Conservation (phyloP, 1,139 yeast genomes). For the Nadsonia commutata region DNA sequence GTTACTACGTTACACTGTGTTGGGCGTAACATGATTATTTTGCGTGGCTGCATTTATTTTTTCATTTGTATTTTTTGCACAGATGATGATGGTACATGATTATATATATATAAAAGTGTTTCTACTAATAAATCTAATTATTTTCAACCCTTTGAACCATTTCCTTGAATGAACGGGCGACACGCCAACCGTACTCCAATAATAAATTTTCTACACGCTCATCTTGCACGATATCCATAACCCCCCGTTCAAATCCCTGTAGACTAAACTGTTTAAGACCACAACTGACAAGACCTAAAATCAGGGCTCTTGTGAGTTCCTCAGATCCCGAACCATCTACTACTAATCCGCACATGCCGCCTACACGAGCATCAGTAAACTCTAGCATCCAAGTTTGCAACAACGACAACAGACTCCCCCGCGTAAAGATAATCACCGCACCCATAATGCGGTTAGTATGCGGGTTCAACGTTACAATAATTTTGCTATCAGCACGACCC, state of each 20-base stretch:
- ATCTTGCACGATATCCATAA: conserved; percentile 15
- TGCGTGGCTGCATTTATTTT: too few relatives aligned
- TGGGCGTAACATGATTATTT: too few relatives aligned
- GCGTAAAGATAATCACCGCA: conserved; percentile 38
- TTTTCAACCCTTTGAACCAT: not conserved
- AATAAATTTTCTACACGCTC: not conserved
- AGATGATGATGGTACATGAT: too few relatives aligned
- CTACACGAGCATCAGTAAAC: conserved; percentile 26
- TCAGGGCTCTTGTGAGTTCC: conserved; percentile 40
- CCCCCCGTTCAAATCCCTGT: conserved; percentile 20
- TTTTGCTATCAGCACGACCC: conserved; percentile 20
- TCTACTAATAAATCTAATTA: not conserved
- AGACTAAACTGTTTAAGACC: conserved; percentile 39
- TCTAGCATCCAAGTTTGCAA: conserved; percentile 37
- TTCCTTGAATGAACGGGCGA: not conserved
- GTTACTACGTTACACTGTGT: too few relatives aligned
- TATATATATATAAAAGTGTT: not conserved
- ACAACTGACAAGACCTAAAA: conserved; percentile 44
- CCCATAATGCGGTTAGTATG: conserved; percentile 41
- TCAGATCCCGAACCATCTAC: conserved; percentile 39
- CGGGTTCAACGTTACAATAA: conserved; percentile 45
- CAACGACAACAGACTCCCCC: conserved; percentile 31
- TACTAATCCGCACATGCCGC: conserved; percentile 44
- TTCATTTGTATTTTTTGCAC: too few relatives aligned
- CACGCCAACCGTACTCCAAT: not conserved